phyloP scores from a whole-genome alignment of 208 protist genomes.

The Herpetomonas tarakana region DNA sequence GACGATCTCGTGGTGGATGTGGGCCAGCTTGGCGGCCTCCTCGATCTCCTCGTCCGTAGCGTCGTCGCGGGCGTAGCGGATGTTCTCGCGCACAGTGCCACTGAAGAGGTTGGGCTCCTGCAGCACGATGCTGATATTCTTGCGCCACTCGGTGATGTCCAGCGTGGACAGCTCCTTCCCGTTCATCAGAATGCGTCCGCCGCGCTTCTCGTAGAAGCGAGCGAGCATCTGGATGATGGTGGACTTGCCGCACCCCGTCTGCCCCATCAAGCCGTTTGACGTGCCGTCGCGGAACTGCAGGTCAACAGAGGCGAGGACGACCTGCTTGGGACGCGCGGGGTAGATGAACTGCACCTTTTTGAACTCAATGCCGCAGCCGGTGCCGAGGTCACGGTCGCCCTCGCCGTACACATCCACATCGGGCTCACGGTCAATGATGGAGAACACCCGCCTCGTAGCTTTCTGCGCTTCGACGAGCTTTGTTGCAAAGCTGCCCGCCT shows the following conservation, averaged over 20 bases:
- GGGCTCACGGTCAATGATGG: conserved; percentile 66
- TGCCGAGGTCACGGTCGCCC: conserved; percentile 34
- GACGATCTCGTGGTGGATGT: conserved; percentile 57
- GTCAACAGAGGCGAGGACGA: conserved; percentile 48
- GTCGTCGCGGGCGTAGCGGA: conserved; percentile 57
- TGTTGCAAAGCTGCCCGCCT: conserved; percentile 59
- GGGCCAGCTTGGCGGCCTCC: conserved; percentile 36
- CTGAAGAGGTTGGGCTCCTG: conserved; percentile 91
- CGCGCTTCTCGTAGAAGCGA: conserved; percentile 68
- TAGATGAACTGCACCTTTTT: conserved; percentile 61
- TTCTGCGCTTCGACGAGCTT: conserved; percentile 51
- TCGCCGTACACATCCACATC: conserved; percentile 48
- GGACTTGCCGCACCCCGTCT: conserved; percentile 84
- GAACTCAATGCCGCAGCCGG: conserved; percentile 47
- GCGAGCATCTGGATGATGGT: conserved; percentile 84
- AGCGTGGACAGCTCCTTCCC: conserved; percentile 42
- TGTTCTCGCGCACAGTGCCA: conserved; percentile 92
- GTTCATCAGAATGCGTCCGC: conserved; percentile 62
- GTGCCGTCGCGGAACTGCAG: conserved; percentile 33
- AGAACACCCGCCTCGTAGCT: conserved; percentile 58
- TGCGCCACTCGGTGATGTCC: conserved; percentile 53
- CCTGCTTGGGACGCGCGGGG: conserved; percentile 51
- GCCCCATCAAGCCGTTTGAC: conserved; percentile 65
- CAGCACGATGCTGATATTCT: conserved; percentile 67
- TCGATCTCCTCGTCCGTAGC: conserved; percentile 69